Conservation (phyloP, 164 flowering plant species). For the Kalanchoe fedtschenkoi region DNA sequence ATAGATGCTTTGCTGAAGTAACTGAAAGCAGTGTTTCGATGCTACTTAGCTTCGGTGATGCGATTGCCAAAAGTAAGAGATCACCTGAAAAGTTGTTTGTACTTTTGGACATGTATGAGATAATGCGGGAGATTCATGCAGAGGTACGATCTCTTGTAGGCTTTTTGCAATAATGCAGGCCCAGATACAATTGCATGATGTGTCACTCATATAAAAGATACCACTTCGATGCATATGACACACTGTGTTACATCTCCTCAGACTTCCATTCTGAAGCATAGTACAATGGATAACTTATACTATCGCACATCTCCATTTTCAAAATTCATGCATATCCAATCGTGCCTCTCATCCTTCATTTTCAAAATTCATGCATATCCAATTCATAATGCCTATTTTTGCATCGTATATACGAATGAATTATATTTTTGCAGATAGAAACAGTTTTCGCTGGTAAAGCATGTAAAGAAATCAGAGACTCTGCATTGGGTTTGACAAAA, state of each 20-base stretch:
- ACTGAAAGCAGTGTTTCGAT: conserved; percentile 71
- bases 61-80: conserved; percentile 94
- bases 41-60: conserved; percentile 95
- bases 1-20: conserved; percentile 85
- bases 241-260: background rate
- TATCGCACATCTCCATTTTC: background rate
- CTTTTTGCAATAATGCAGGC: too few species aligned
- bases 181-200: background rate
- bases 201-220: too few species aligned
- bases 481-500: conserved; percentile 71
- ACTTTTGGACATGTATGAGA: conserved; percentile 93
- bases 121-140: conserved; percentile 84
- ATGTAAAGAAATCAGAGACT: conserved; percentile 74
- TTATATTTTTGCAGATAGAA: conserved; percentile 43
- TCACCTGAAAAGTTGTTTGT: conserved; percentile 98
- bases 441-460: conserved; percentile 65
- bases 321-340: background rate
- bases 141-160: conserved; percentile 43
- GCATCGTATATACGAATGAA: background rate
- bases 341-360: background rate
- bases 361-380: background rate
- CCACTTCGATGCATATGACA: conserved; percentile 76
- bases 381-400: background rate
- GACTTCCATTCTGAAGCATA: too few species aligned
- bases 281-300: too few species aligned